phyloP scores from a whole-genome alignment of 2,329 filamentous ascomycete genomes.

The Aureobasidium uvarum region DNA sequence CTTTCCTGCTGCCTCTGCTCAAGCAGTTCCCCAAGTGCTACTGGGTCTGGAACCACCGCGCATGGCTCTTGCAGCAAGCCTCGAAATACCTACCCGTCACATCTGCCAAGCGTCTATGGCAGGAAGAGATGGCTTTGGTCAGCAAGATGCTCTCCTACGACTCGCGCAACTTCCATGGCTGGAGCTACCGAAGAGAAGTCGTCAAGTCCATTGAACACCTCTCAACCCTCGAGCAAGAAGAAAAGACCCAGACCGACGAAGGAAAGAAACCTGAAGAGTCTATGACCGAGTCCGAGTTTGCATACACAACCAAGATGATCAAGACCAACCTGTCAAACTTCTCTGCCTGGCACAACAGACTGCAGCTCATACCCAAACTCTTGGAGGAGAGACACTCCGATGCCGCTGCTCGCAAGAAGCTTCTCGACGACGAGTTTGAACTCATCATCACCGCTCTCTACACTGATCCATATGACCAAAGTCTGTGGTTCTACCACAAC shows the following conservation, averaged over 20 bases:
- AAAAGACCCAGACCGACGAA: conserved; percentile 35
- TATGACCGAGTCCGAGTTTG: conserved; percentile 77
- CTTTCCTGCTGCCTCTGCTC: conserved; percentile 80
- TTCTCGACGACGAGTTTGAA: conserved; percentile 75
- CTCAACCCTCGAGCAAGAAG: conserved; percentile 27
- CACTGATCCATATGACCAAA: conserved; percentile 90
- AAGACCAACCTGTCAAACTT: conserved; percentile 86
- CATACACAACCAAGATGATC: conserved; percentile 90
- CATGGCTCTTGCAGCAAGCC: conserved; percentile 76
- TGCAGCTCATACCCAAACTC: conserved; percentile 74
- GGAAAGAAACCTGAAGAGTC: conserved; percentile 42
- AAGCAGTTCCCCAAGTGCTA: conserved; percentile 93
- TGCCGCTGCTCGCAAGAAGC: conserved; percentile 59
- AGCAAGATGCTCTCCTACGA: conserved; percentile 86
- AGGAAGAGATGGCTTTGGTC: conserved; percentile 76
- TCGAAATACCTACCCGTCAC: conserved; percentile 60
- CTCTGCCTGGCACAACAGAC: conserved; percentile 92
- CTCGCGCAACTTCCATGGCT: conserved; percentile 92
- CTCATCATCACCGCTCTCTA: conserved; percentile 76
- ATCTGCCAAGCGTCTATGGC: conserved; percentile 68
- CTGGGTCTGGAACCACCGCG: conserved; percentile 97
- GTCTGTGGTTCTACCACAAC: conserved; percentile 95
- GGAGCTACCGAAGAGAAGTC: conserved; percentile 82
- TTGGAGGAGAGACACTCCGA: conserved; percentile 68
- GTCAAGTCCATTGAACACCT: conserved; percentile 70